Conservation (phyloP, 2,329 filamentous ascomycete genomes). For the Purpureocillium lavendulum region DNA sequence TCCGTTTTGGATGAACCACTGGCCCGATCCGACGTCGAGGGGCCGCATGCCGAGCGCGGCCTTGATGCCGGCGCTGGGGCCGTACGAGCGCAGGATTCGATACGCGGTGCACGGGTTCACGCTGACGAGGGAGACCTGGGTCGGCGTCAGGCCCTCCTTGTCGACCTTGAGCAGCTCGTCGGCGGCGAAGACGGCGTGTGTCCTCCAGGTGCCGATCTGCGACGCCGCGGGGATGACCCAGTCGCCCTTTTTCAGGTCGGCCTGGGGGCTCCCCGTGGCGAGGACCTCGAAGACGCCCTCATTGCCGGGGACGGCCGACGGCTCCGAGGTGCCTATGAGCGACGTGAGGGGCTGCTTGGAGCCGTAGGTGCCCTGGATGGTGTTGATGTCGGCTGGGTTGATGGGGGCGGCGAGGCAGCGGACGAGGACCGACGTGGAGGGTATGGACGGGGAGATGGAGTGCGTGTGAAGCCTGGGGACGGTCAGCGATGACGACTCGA, state of each 20-base stretch:
- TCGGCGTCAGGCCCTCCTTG: slow-evolving; percentile 58
- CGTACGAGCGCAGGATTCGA: slow-evolving; percentile 82
- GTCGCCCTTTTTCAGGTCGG: slow-evolving; percentile 61
- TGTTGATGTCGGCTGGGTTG: slow-evolving; percentile 97
- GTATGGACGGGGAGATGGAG: slow-evolving; percentile 68
- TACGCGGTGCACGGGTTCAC: slow-evolving; percentile 95
- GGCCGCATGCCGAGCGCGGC: slow-evolving; percentile 36
- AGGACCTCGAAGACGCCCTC: slow-evolving; percentile 93
- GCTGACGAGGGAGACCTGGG: slow-evolving; percentile 79
- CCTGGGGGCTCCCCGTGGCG: slow-evolving; percentile 50
- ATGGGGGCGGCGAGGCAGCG: slow-evolving; percentile 86
- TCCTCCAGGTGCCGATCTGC: slow-evolving; percentile 90
- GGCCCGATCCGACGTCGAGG: slow-evolving; percentile 44
- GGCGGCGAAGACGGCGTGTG: slow-evolving; percentile 64
- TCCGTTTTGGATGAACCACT: slow-evolving; percentile 97
- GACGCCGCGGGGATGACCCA: slow-evolving; percentile 87
- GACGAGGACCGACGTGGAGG: slow-evolving; percentile 58
- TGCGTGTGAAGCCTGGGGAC: slow-evolving; percentile 55
- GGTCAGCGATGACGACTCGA: too few relatives aligned
- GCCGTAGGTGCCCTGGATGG: slow-evolving; percentile 94
- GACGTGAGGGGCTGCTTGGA: slow-evolving; percentile 71
- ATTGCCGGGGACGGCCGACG: slow-evolving; percentile 76
- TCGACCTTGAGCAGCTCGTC: slow-evolving; percentile 60
- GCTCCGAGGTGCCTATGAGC: slow-evolving; percentile 65
- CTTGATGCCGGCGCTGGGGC: slow-evolving; percentile 33